Percentiles rank a stretch among this genome's conserved stretches.
Conservation (phyloP, 768 basidiomycete species). For the Suillus occidentalis region DNA sequence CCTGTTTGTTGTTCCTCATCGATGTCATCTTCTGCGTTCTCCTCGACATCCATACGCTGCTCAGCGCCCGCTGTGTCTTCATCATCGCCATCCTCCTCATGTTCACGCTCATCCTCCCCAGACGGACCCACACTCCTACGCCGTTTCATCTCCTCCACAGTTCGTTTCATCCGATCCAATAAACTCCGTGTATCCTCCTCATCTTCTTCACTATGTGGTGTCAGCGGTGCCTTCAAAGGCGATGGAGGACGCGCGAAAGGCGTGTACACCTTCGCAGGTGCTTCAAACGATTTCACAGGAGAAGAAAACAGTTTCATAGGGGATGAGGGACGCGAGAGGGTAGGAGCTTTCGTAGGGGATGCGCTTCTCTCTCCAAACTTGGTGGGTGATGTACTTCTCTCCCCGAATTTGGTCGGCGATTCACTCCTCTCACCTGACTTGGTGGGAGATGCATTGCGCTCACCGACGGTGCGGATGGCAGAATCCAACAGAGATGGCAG, state of each 20-base stretch:
- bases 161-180: conserved; percentile 38
- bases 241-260: conserved; percentile 3
- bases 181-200: conserved; percentile 35
- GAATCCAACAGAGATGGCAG: conserved; percentile 8
- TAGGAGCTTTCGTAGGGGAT: conserved; percentile 11
- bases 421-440: neutral
- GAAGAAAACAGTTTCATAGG: conserved; percentile 8
- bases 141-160: conserved; percentile 38
- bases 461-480: neutral
- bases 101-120: conserved; percentile 21
- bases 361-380: conserved; percentile 1
- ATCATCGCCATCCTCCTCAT: conserved; percentile 40
- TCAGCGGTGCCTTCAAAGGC: conserved; percentile 8
- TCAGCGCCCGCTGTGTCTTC: conserved; percentile 39
- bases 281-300: conserved; percentile 2
- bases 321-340: neutral
- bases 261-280: neutral
- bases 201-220: conserved; percentile 22
- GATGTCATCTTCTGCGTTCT: conserved; percentile 29
- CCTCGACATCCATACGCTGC: conserved; percentile 35
- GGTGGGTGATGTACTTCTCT: neutral
- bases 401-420: neutral
- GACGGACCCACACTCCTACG: conserved; percentile 21
- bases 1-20: neutral
- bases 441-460: neutral